Conservation (phyloP, 495 filamentous ascomycete species). For the Hypoxylon cercidicola region DNA sequence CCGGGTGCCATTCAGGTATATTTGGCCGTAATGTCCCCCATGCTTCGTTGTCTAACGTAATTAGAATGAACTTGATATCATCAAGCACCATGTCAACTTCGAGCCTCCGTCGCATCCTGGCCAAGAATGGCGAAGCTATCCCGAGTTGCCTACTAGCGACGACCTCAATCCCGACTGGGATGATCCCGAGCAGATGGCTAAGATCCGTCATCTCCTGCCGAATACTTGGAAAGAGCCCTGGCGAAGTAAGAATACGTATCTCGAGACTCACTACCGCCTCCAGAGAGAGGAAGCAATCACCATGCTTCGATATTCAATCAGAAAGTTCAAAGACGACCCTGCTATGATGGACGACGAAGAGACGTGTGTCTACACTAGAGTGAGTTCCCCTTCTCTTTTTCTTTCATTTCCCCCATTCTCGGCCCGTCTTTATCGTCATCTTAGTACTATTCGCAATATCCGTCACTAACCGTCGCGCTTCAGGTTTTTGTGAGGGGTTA, state of each 20-base stretch:
- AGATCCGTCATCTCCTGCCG: slow-evolving; percentile 46
- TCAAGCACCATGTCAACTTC: slow-evolving; percentile 45
- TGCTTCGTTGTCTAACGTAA: background rate
- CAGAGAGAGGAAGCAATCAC: slow-evolving; percentile 72
- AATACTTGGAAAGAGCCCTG: slow-evolving; percentile 53
- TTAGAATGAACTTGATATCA: slow-evolving; percentile 35
- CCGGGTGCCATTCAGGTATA: slow-evolving; percentile 14
- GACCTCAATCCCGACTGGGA: slow-evolving; percentile 50
- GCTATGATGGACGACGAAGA: slow-evolving; percentile 64
- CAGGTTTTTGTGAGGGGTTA: slow-evolving; percentile 75
- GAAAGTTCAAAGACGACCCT: slow-evolving; percentile 55
- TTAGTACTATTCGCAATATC: background rate
- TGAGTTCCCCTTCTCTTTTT: slow-evolving; percentile 46
- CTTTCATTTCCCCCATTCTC: slow-evolving; percentile 1
- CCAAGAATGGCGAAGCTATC: slow-evolving; percentile 53
- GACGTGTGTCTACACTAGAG: slow-evolving; percentile 79
- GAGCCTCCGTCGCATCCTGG: slow-evolving; percentile 18
- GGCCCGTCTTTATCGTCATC: too few relatives aligned
- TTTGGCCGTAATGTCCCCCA: background rate
- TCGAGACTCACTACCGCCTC: slow-evolving; percentile 72
- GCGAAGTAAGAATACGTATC: slow-evolving; percentile 62
- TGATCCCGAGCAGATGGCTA: slow-evolving; percentile 45
- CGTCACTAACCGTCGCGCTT: slow-evolving; percentile 9
- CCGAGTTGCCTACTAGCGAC: slow-evolving; percentile 57
- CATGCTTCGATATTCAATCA: slow-evolving; percentile 68